These are phyloP conservation scores for Nepenthes alata DNA, from an alignment of 179 eudicot genomes.

Conservation along the genomic window DNA sequence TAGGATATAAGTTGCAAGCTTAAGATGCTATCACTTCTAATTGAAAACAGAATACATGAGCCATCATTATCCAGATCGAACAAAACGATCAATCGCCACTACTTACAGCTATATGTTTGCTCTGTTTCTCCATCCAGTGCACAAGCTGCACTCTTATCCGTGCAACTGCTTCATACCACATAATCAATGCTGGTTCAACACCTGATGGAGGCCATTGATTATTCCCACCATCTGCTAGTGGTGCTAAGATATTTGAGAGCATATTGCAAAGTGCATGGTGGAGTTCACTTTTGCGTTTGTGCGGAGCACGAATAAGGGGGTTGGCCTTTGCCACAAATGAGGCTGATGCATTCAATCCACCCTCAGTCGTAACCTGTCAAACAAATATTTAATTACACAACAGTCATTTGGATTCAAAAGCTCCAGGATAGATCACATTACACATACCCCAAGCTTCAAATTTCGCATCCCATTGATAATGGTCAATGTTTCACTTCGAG, in stretches of 20 bases:
- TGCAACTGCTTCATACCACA: slow-evolving; percentile 99
- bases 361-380: slow-evolving; percentile 91
- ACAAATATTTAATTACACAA: slow-evolving; percentile 18
- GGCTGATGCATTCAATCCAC: slow-evolving; percentile 96
- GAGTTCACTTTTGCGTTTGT: slow-evolving; percentile 96
- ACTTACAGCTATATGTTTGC: slow-evolving; percentile 94
- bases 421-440: slow-evolving; percentile 6
- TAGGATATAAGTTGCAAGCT: no score
- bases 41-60: neutral
- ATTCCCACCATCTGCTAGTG: slow-evolving; percentile 92
- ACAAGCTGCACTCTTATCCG: slow-evolving; percentile 75
- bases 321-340: slow-evolving; percentile 97
- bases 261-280: slow-evolving; percentile 93
- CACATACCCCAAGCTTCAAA: slow-evolving; percentile 92
- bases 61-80: neutral
- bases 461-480: slow-evolving; percentile 97
- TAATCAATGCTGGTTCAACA: slow-evolving; percentile 81
- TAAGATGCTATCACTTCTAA: no score
- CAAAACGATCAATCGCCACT: neutral
- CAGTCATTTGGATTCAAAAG: slow-evolving; percentile 1
- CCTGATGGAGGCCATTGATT: slow-evolving; percentile 97
- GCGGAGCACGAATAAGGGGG: slow-evolving; percentile 91
- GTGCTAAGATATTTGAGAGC: slow-evolving; percentile 95
- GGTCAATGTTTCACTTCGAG: slow-evolving; percentile 88
- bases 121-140: slow-evolving; percentile 98